Evolutionary conservation across 2,329 filamentous ascomycete species (phyloP).

Genomic region (Pseudogymnoascus sp.): DNA sequence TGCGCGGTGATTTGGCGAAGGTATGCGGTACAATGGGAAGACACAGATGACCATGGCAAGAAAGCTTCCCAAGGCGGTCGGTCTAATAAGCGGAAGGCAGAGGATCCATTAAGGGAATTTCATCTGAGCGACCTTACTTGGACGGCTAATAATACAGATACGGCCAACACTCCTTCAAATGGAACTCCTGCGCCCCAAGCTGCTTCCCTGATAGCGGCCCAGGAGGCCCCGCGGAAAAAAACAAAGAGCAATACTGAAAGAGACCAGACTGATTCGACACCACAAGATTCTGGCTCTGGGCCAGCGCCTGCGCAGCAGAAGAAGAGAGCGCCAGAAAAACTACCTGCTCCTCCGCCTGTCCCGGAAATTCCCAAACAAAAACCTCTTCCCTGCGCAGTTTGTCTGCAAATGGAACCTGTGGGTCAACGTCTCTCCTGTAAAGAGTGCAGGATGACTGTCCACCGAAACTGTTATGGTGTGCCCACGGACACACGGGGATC

Average conservation of each 20-base stretch:
- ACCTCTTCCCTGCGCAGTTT: slow-evolving; percentile 70
- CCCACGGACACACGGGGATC: slow-evolving; percentile 55
- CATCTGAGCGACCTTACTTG: slow-evolving; percentile 57
- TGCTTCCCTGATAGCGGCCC: slow-evolving; percentile 23
- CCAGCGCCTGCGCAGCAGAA: slow-evolving; percentile 34
- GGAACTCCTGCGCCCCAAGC: slow-evolving; percentile 22
- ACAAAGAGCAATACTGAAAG: slow-evolving; percentile 48
- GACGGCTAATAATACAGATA: slow-evolving; percentile 27
- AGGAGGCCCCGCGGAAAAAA: slow-evolving; percentile 59
- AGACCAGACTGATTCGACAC: slow-evolving; percentile 38
- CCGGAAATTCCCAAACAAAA: neutral
- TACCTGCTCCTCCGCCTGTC: slow-evolving; percentile 22
- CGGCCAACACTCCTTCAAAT: slow-evolving; percentile 17
- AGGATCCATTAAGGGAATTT: slow-evolving; percentile 64
- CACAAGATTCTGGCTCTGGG: slow-evolving; percentile 36
- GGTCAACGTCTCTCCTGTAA: slow-evolving; percentile 70
- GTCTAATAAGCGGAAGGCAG: slow-evolving; percentile 79
- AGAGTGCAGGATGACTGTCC: slow-evolving; percentile 85
- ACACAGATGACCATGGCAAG: slow-evolving; percentile 82
- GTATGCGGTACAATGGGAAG: slow-evolving; percentile 93
- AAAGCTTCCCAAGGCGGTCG: slow-evolving; percentile 77
- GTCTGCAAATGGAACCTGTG: slow-evolving; percentile 62
- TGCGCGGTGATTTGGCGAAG: slow-evolving; percentile 92
- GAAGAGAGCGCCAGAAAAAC: slow-evolving; percentile 47
- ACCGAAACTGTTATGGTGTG: slow-evolving; percentile 89